Evolutionary conservation across 192 early-diverging fungal genomes (phyloP).

Genomic region (Coemansia furcata): DNA sequence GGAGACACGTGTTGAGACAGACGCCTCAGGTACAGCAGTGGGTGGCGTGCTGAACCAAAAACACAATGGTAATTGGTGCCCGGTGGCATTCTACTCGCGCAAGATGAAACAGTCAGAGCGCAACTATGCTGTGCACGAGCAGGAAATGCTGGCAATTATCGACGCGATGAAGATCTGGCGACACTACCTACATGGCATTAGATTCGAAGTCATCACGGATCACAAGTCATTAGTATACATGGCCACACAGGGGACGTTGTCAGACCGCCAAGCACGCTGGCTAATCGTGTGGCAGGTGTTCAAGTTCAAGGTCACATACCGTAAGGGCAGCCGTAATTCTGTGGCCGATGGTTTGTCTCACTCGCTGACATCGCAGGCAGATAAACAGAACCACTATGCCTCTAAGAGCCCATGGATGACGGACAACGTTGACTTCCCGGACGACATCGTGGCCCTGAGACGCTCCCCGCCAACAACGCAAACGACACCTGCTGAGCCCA

Average conservation of each 20-base stretch:
- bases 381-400: neutral
- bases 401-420: neutral
- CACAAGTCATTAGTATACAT: neutral
- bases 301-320: neutral
- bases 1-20: conserved; percentile 5
- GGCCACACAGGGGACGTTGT: neutral
- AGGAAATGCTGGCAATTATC: conserved; percentile 10
- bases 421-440: neutral
- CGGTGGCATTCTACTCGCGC: conserved; percentile 18
- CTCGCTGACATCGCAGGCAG: neutral
- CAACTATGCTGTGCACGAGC: conserved; percentile 6
- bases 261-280: neutral
- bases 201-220: neutral
- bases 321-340: conserved; percentile 4
- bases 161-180: neutral
- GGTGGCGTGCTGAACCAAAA: conserved; percentile 18
- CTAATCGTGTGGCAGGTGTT: neutral
- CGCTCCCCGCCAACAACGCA: no score
- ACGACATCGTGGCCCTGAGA: neutral
- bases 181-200: no score
- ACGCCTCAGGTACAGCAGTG: conserved; percentile 2
- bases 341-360: conserved; percentile 1
- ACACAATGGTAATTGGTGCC: neutral
- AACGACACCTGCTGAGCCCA: no score
- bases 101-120: conserved; percentile 1